A percentile compares a stretch with the other conserved stretches of the same genome.
These are phyloP conservation scores for Septoria linicola DNA, from an alignment of 2,329 filamentous ascomycete species.

Conservation along the genomic window DNA sequence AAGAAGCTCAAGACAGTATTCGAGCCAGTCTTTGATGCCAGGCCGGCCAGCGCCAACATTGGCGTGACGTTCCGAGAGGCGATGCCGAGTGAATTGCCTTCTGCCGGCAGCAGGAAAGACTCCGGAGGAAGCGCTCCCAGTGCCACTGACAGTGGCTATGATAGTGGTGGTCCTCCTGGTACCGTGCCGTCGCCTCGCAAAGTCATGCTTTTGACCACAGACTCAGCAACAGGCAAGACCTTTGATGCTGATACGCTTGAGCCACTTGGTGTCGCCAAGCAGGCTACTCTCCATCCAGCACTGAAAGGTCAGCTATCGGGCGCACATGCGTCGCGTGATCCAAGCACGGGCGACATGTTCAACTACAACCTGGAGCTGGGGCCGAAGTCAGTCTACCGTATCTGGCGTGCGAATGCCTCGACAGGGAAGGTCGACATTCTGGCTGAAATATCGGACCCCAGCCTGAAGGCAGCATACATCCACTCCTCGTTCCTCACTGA, in stretches of 20 bases:
- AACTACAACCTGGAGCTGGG: slow-evolving; percentile 78
- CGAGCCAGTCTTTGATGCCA: slow-evolving; percentile 29
- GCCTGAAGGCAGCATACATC: slow-evolving; percentile 66
- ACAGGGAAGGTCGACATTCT: slow-evolving; percentile 69
- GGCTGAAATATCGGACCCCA: slow-evolving; percentile 59
- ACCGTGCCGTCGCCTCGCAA: too few relatives aligned
- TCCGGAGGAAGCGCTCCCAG: too few relatives aligned
- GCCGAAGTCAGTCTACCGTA: slow-evolving; percentile 58
- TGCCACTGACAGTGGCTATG: too few relatives aligned
- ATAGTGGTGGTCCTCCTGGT: too few relatives aligned
- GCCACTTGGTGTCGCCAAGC: slow-evolving; percentile 63
- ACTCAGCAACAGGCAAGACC: slow-evolving; percentile 60
- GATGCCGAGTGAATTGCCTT: slow-evolving; percentile 10
- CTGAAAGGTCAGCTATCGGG: slow-evolving; percentile 67
- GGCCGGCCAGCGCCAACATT: slow-evolving; percentile 50
- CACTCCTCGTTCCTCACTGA: slow-evolving; percentile 76
- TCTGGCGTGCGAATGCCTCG: slow-evolving; percentile 64
- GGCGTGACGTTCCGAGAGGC: slow-evolving; percentile 59
- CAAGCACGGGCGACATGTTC: slow-evolving; percentile 70
- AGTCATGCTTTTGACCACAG: slow-evolving; percentile 41
- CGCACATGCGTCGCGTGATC: slow-evolving; percentile 71
- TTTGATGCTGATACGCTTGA: slow-evolving; percentile 71
- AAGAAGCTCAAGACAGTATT: slow-evolving; percentile 68
- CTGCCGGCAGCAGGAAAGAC: too few relatives aligned
- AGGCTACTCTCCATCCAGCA: slow-evolving; percentile 63